A percentile compares a stretch with the other conserved stretches of the same genome.
These are phyloP conservation scores for Vitis rotundifolia DNA, from an alignment of 164 flowering plant species.

Conservation along the genomic window DNA sequence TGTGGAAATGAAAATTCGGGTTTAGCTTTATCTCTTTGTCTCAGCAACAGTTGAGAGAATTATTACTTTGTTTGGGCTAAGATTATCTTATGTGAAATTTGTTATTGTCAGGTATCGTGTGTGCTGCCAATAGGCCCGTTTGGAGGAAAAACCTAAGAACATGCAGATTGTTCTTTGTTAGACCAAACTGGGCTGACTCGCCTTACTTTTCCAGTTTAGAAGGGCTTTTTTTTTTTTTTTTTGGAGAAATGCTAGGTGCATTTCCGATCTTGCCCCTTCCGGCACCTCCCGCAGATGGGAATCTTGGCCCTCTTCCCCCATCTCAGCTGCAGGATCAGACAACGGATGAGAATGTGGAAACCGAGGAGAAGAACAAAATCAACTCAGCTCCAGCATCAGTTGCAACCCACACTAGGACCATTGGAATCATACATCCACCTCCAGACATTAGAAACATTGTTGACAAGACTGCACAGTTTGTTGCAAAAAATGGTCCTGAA, in stretches of 20 bases:
- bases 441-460: slow-evolving; percentile 88
- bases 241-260: slow-evolving; percentile 52
- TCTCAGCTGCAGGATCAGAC: slow-evolving; percentile 55
- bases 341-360: slow-evolving; percentile 24
- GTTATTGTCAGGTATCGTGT: too few relatives aligned
- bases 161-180: too few relatives aligned
- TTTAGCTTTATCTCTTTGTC: too few relatives aligned
- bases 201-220: too few relatives aligned
- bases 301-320: slow-evolving; percentile 71
- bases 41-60: too few relatives aligned
- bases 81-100: too few relatives aligned
- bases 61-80: too few relatives aligned
- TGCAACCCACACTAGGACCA: slow-evolving; percentile 87
- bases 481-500: slow-evolving; percentile 92
- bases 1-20: too few relatives aligned
- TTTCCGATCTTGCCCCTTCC: slow-evolving; percentile 76
- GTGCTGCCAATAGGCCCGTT: too few relatives aligned
- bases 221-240: too few relatives aligned
- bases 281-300: slow-evolving; percentile 85
- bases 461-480: slow-evolving; percentile 88
- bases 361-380: slow-evolving; percentile 32
- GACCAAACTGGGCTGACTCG: too few relatives aligned
- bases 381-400: slow-evolving; percentile 49
- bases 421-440: slow-evolving; percentile 98
- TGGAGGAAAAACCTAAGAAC: too few relatives aligned